phyloP scores from a whole-genome alignment of 73 alveolate species.

The Uronychia binucleata region DNA sequence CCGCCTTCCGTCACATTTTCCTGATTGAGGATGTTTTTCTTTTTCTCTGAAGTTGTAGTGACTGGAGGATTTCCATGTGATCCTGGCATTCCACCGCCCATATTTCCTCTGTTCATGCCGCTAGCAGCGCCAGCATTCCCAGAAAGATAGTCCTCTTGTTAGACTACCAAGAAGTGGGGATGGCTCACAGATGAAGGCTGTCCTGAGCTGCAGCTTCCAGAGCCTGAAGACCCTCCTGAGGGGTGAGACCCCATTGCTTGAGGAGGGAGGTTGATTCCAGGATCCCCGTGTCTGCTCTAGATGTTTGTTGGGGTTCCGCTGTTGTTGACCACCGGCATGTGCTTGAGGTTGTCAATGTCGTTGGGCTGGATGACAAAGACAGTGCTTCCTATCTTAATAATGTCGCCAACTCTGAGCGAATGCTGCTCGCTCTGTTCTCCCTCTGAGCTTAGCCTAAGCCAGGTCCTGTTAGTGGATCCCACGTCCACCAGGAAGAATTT shows the following conservation, averaged over 20 bases:
- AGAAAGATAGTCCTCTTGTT: background rate
- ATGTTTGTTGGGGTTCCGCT: background rate
- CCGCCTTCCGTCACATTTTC: constrained; percentile 6
- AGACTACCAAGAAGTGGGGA: background rate
- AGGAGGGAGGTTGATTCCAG: background rate
- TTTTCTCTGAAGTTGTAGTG: background rate
- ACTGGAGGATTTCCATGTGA: no score
- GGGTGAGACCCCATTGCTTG: constrained; percentile 30
- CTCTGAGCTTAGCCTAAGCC: constrained; percentile 75
- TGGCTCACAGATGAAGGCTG: constrained; percentile 3
- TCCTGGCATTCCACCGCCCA: no score
- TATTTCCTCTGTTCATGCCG: background rate
- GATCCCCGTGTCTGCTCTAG: background rate
- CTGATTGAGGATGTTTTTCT: background rate
- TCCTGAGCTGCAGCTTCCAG: constrained; percentile 33
- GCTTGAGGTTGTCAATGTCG: constrained; percentile 51
- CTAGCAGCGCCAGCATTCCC: background rate
- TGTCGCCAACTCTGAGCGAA: constrained; percentile 59
- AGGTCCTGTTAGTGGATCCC: constrained; percentile 80
- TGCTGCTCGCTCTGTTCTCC: constrained; percentile 62
- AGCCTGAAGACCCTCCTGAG: constrained; percentile 48
- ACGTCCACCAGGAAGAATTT: constrained; percentile 65
- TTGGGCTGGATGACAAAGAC: constrained; percentile 74
- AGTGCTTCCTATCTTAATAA: constrained; percentile 80
- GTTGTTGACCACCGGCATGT: constrained; percentile 58